Conservation (phyloP, 2,329 filamentous ascomycete genomes). For the Cladosporium sp. region DNA sequence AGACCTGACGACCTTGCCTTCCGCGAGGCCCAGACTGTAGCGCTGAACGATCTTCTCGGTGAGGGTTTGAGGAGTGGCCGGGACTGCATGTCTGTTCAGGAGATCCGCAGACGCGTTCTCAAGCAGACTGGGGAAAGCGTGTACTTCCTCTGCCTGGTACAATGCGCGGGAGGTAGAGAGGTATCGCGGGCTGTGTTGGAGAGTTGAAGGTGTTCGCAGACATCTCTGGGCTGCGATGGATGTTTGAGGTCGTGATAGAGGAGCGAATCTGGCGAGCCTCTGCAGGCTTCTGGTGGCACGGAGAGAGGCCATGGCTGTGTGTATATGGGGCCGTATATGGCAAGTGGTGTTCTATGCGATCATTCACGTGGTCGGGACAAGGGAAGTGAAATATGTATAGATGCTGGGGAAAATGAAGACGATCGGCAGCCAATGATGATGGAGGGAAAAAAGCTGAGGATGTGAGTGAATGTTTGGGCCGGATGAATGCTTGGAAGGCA, state of each 20-base stretch:
- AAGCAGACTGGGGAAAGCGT: constrained; percentile 61
- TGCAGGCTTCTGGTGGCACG: constrained; percentile 20
- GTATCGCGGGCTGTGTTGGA: constrained; percentile 25
- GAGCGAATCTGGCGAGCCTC: constrained; percentile 15
- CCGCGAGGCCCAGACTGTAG: constrained; percentile 69
- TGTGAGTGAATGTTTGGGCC: not conserved
- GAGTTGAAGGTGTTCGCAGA: constrained; percentile 6
- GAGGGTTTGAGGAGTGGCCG: constrained; percentile 64
- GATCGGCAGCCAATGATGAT: constrained; percentile 2
- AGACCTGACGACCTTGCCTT: constrained; percentile 67
- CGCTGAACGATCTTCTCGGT: constrained; percentile 90
- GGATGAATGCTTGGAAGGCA: too few relatives aligned
- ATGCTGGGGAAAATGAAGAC: not conserved
- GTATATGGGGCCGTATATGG: not conserved
- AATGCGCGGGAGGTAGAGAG: constrained; percentile 20
- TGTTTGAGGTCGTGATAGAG: constrained; percentile 6
- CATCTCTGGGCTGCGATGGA: constrained; percentile 11
- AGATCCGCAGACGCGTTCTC: constrained; percentile 65
- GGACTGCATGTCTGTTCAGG: constrained; percentile 55
- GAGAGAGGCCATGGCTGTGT: constrained; percentile 16
- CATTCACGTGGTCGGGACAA: not conserved
- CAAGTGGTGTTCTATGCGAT: not conserved
- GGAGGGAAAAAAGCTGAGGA: constrained; percentile 10
- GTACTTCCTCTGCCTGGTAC: constrained; percentile 34
- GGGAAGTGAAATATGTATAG: too few relatives aligned